Evolutionary conservation across 1,139 yeast genomes (phyloP), one percentile per base, ranked within the genome.

Genomic region (Scheffersomyces insectosa): DNA sequence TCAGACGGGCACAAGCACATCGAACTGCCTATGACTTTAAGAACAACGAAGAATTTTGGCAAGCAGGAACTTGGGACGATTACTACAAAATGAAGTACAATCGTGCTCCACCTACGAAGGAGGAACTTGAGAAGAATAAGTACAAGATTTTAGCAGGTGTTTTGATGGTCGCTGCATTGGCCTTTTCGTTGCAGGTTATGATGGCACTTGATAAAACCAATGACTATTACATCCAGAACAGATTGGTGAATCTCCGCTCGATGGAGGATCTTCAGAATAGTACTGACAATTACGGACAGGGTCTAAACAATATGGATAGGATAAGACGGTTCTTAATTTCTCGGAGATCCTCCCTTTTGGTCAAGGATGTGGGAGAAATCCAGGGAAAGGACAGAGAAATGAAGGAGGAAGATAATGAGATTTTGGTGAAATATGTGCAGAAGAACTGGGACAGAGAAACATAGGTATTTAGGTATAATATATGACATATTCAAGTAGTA

Each of bases 31-130:
- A 69, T 48, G 48, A 56, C 13, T 71, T 68, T 50, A 52, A 58
- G 8, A 59, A 65, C 33, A 73, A 76, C 51, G 79, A 77, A 42
- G 66, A 66, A 20, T 82, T 82, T 55, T 80, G 85, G 84, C 77
- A 67, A 43, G 87, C 89, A 0, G 85, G 85, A 0, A 82, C 82
- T 0, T 85, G 91, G 91, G 88, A 83, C 48, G 91, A 85, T 54
- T 78, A 75, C 54, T 74, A 74, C 54, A 57, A 61, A 10, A 72
- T 73, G 77, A 62, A 61, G 43, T 68, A 68, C 49, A 59, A 68
- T 36, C 49, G 73, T 13, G 47, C 56, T 3, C 75, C 72, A 11
- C 79, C 73, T 15, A 74, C 74, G 38, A 63, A 47, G 40, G 77
- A 77, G 43, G 78, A 74, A 40, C 52, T 71, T 35, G 68, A 70